Evolutionary conservation across 2,329 filamentous ascomycete species (phyloP), one percentile per base, ranked within the genome.

Genomic region (Calonectria fujianensis): DNA sequence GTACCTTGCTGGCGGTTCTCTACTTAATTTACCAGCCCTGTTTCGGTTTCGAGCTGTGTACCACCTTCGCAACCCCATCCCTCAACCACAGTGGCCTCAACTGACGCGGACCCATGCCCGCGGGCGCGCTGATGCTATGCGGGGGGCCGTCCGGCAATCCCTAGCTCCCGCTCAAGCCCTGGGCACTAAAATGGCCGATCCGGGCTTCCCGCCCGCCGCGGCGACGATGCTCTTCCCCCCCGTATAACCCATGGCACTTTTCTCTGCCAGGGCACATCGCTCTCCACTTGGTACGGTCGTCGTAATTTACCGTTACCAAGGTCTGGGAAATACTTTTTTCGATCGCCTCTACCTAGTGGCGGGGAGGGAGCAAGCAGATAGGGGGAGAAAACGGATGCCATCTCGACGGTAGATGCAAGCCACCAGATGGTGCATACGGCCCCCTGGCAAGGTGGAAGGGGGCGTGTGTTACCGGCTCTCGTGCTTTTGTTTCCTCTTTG

Each of bases 281-380:
- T 70, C 63, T 67, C 70, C 69, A 72, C 69, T 72, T 59, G 51
- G 32, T 2, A 9, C 29, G 57, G 57, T 29, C 13, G 37, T 61
- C 57, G 51, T 52, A 73, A 73, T 73, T 73, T 73, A 73, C 64
- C 70, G 45, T 64, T 37, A 68, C 70, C 70, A 69, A 73, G 70
- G 64, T 51, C 14, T 73, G 45, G 70, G 64, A 54, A 61, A 45
- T 54, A 7, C 35, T 51, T 57, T 48, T 59, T 41, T n/a, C 29
- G 37, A 54, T 59, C 63, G 39, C 41, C 61, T 66, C 27, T 51
- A n/a, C 61, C 14, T 3, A n/a, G 7, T 48, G 41, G 41, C 41
- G 41, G 41, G 8, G 70, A 51, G 50, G 31, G 32, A 20, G 11
- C 7, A 14, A 39, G 39, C 37, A 32, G 16, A 54, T 41, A 45